A percentile compares a stretch with the other conserved stretches of the same genome.
Evolutionary conservation across 306 rosid species (phyloP).

Genomic region (Acmispon strigosus): DNA sequence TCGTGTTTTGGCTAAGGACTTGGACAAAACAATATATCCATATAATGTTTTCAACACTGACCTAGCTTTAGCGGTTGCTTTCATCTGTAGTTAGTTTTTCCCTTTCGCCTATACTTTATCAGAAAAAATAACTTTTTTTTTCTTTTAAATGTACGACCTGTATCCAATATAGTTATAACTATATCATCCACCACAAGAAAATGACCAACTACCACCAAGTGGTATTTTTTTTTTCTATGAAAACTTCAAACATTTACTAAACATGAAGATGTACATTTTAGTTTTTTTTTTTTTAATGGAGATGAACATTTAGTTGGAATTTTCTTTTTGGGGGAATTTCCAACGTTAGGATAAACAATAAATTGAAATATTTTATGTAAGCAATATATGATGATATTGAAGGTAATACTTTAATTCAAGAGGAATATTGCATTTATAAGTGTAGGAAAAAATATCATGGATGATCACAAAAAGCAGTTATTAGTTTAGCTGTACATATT

Average conservation of each 20-base stretch:
- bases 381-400: background rate
- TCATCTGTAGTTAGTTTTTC: background rate
- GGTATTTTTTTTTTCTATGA: background rate
- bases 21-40: background rate
- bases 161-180: background rate
- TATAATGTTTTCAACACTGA: background rate
- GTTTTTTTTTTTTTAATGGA: too few relatives aligned
- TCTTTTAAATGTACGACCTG: background rate
- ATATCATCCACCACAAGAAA: background rate
- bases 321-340: background rate
- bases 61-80: background rate
- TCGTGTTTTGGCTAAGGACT: too few relatives aligned
- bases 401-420: background rate
- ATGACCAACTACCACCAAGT: background rate
- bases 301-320: background rate
- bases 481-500: background rate
- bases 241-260: background rate
- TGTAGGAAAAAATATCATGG: background rate
- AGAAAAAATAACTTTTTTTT: background rate
- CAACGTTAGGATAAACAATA: background rate
- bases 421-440: background rate
- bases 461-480: background rate
- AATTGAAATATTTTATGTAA: background rate
- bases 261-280: too few relatives aligned
- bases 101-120: background rate